Conservation (phyloP, 2,329 filamentous ascomycete genomes). For the Simplicillium sp. region DNA sequence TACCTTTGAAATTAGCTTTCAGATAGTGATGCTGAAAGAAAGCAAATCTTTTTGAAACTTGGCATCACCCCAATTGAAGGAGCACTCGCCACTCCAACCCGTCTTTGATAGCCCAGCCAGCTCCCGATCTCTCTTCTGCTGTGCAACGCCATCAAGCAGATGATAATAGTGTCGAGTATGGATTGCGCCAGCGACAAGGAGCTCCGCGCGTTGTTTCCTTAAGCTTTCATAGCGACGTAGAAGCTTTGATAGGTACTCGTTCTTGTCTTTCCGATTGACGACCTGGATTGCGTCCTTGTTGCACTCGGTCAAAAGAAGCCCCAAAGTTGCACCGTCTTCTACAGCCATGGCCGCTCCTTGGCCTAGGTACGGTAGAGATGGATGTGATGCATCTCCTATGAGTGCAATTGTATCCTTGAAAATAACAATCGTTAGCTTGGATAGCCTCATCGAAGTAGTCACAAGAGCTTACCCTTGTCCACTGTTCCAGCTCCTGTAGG, state of each 20-base stretch:
- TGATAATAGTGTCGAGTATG: neutral
- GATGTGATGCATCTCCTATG: neutral
- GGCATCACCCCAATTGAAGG: neutral
- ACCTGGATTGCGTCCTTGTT: neutral
- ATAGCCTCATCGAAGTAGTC: neutral
- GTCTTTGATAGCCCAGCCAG: neutral
- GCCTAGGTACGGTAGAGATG: conserved; percentile 11
- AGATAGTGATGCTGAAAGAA: neutral
- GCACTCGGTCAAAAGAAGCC: conserved; percentile 14
- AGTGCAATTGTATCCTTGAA: neutral
- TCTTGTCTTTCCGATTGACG: neutral
- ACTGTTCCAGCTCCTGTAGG: conserved; percentile 2
- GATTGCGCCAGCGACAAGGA: neutral
- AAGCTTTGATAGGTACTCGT: neutral
- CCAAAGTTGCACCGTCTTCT: conserved; percentile 11
- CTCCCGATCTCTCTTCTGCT: neutral
- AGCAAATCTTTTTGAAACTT: neutral
- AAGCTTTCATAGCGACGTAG: neutral
- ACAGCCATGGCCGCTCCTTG: conserved; percentile 13
- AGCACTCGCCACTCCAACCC: neutral
- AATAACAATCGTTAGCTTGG: neutral
- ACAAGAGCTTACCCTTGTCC: conserved; percentile 2
- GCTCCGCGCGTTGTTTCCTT: neutral
- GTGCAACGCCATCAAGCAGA: neutral
- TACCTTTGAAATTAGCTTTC: no score